Conservation (phyloP, 768 basidiomycete species). For the Pleurotus cornucopiae region DNA sequence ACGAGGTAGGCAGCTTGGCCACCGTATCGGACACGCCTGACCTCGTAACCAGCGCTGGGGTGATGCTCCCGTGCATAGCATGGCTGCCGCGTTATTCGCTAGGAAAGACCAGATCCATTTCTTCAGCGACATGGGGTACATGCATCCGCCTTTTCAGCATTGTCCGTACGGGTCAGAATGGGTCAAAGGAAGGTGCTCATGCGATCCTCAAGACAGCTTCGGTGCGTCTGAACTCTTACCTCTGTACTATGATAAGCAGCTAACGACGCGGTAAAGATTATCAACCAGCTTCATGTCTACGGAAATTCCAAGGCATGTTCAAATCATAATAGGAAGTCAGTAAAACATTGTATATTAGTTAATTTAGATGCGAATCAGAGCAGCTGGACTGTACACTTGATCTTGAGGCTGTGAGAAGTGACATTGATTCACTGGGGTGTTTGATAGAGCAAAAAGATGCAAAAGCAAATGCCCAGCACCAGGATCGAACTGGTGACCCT, state of each 20-base stretch:
- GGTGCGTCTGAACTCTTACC: slow-evolving; percentile 31
- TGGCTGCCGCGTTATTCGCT: slow-evolving; percentile 52
- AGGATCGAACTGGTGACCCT: slow-evolving; percentile 10
- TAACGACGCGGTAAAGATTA: background rate
- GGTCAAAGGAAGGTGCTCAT: slow-evolving; percentile 57
- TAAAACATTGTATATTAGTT: background rate
- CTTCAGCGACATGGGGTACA: slow-evolving; percentile 81
- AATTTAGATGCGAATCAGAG: background rate
- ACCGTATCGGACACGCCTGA: slow-evolving; percentile 25
- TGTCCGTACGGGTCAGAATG: slow-evolving; percentile 50
- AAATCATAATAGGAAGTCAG: background rate
- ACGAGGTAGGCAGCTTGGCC: slow-evolving; percentile 40
- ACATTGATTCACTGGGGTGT: no score
- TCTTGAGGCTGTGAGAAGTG: background rate
- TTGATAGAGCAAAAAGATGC: background rate
- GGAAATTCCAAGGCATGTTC: slow-evolving; percentile 2
- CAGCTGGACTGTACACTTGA: background rate
- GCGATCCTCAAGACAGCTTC: slow-evolving; percentile 56
- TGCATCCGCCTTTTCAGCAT: slow-evolving; percentile 73
- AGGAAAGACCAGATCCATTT: slow-evolving; percentile 72
- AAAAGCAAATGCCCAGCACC: slow-evolving; percentile 6
- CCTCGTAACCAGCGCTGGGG: slow-evolving; percentile 21
- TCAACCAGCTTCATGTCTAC: background rate
- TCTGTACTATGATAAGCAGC: background rate
- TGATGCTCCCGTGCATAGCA: slow-evolving; percentile 58